A percentile compares a stretch with the other conserved stretches of the same genome.
These are phyloP conservation scores for Cladosporium cucumerinum DNA, from an alignment of 2,329 filamentous ascomycete genomes.

Conservation along the genomic window DNA sequence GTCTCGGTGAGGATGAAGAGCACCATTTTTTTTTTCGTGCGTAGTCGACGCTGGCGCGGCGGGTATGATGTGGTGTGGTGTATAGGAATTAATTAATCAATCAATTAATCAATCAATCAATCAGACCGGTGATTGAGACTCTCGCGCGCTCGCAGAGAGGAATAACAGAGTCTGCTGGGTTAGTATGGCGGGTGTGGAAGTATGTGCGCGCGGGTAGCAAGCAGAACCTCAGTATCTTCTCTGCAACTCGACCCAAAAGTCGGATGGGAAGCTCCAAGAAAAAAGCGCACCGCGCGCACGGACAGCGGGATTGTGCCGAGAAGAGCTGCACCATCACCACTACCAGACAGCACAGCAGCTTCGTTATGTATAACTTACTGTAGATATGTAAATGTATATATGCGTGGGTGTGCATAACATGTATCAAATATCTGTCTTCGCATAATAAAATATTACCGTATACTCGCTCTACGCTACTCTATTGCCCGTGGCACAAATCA, in stretches of 20 bases:
- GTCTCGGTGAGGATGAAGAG: conserved; percentile 89
- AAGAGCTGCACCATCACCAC: not conserved
- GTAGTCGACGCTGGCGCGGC: conserved; percentile 8
- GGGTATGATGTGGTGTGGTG: not conserved
- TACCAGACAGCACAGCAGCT: too few relatives aligned
- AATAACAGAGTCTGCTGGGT: conserved; percentile 2
- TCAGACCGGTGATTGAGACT: conserved; percentile 6
- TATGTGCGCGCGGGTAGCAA: conserved; percentile 9
- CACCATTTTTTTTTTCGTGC: conserved; percentile 41
- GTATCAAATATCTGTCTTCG: too few relatives aligned
- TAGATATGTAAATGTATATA: too few relatives aligned
- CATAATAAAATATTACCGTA: too few relatives aligned
- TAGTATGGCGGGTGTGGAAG: not conserved
- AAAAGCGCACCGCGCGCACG: not conserved
- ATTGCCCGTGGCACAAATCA: too few relatives aligned
- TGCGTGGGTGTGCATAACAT: too few relatives aligned
- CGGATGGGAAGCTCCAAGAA: conserved; percentile 6
- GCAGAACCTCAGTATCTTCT: not conserved
- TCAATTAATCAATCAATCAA: not conserved
- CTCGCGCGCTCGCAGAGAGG: conserved; percentile 4
- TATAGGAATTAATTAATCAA: not conserved
- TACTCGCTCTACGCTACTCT: too few relatives aligned
- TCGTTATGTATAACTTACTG: too few relatives aligned
- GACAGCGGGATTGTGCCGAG: not conserved
- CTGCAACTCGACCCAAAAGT: conserved; percentile 5